Base-by-base conservation (phyloP, 2,329 filamentous ascomycete genomes). In the Myriosclerotinia curreyana region DNA sequence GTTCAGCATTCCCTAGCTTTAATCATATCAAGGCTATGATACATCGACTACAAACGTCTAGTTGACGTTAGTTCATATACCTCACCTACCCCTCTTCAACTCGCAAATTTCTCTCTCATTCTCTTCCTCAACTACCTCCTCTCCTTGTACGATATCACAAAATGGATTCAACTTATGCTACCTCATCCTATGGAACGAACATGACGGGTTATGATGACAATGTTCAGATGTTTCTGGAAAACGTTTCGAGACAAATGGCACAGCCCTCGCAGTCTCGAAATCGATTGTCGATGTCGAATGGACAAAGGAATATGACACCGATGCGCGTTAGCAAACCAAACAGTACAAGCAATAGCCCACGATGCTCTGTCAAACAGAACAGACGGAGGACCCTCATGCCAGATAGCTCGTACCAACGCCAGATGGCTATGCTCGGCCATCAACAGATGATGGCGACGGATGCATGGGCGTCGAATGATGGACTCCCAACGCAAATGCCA, bases 341-440 rank as follows among this genome's bases (percentile, higher is more conserved):
- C 68, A 90, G 87, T 75, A 82, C 86, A 68, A 89, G 80, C 78
- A 90, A 84, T 76, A 91, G 88, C 74, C 88, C 88, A 17, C 81
- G 85, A 69, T 79, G 80, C 5, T 78, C 80, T n/a, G 73, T 76
- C 22, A 74, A 78, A 68, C 76, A 81, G 69, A 76, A 78, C 64
- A 78, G 84, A 69, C 80, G 86, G 72, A 84, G 82, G 73, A 86
- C 84, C 2, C 74, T 85, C 66, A 80, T 85, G 74, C 79, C 82
- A 72, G 80, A 86, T 67, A 67, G 67, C 34, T 65, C 67, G 56
- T 72, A 71, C 61, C 69, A 70, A 62, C 64, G 67, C 42, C 71
- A 71, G 61, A 64, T 70, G 48, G 66, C 67, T 9, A 67, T 72
- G 64, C 54, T 69, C 31, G 65, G 77, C 76, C 66, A 77, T 76